Conservation (phyloP, 2,329 filamentous ascomycete species). For the Stemphylium beticola region DNA sequence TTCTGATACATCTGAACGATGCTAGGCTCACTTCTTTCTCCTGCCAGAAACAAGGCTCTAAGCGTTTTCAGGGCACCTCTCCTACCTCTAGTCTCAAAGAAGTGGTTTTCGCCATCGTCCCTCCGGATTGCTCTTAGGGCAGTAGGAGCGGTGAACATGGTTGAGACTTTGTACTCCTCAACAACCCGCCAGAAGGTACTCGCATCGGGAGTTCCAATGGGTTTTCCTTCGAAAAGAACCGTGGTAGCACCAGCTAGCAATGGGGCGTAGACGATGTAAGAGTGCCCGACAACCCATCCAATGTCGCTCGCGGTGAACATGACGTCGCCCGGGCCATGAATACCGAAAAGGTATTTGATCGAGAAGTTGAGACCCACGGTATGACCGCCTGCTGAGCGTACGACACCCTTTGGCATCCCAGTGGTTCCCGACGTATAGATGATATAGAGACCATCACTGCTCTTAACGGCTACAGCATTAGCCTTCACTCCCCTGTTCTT, state of each 20-base stretch:
- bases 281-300: conserved; percentile 81
- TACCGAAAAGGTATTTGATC: conserved; percentile 81
- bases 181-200: conserved; percentile 87
- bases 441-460: conserved; percentile 82
- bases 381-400: conserved; percentile 83
- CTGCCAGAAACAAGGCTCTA: conserved; percentile 80
- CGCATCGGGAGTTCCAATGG: conserved; percentile 84
- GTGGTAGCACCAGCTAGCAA: conserved; percentile 85
- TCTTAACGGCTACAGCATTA: conserved; percentile 77
- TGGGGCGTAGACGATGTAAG: conserved; percentile 87
- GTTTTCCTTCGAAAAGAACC: conserved; percentile 92
- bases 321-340: conserved; percentile 84
- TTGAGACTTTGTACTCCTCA: conserved; percentile 83
- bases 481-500: conserved; percentile 70
- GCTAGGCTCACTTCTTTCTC: conserved; percentile 86
- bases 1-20: conserved; percentile 83
- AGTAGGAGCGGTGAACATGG: conserved; percentile 80
- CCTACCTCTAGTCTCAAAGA: conserved; percentile 68
- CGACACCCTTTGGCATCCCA: conserved; percentile 80
- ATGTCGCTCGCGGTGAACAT: conserved; percentile 84
- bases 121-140: conserved; percentile 86
- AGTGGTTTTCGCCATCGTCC: conserved; percentile 77
- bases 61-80: conserved; percentile 75
- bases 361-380: conserved; percentile 84
- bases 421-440: conserved; percentile 89